Conservation (phyloP, 768 basidiomycete species). For the Hygrophoropsis aurantiaca region DNA sequence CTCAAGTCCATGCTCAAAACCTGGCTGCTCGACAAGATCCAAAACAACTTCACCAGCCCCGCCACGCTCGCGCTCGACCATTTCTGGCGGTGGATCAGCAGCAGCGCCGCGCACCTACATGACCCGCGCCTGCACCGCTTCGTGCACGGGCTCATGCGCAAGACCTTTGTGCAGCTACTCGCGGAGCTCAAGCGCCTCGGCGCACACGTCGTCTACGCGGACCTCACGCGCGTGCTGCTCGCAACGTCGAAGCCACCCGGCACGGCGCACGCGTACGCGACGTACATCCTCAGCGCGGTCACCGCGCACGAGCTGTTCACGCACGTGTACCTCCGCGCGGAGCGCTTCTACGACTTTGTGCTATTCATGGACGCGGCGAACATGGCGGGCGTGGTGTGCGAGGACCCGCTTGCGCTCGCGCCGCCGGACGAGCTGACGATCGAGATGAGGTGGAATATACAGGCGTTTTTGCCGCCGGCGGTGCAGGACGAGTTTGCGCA, state of each 20-base stretch:
- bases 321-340: slow-evolving; percentile 82
- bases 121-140: slow-evolving; percentile 93
- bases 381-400: slow-evolving; percentile 85
- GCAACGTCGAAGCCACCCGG: slow-evolving; percentile 96
- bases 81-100: slow-evolving; percentile 97
- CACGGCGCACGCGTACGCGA: slow-evolving; percentile 92
- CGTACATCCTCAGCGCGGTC: slow-evolving; percentile 91
- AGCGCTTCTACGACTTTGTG: slow-evolving; percentile 90
- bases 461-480: slow-evolving; percentile 80
- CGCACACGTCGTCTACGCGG: slow-evolving; percentile 89
- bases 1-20: slow-evolving; percentile 85
- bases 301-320: slow-evolving; percentile 95
- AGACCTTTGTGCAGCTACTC: slow-evolving; percentile 94
- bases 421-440: slow-evolving; percentile 67
- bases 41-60: slow-evolving; percentile 61
- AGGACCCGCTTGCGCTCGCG: slow-evolving; percentile 69
- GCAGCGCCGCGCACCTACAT: slow-evolving; percentile 80
- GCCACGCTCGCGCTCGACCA: slow-evolving; percentile 80
- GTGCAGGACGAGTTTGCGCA: slow-evolving; percentile 76
- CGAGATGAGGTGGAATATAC: slow-evolving; percentile 92
- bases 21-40: slow-evolving; percentile 89
- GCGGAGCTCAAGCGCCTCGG: slow-evolving; percentile 96
- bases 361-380: slow-evolving; percentile 97
- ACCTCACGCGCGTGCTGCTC: slow-evolving; percentile 87
- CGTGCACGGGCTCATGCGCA: slow-evolving; percentile 93